Evolutionary conservation across 169 alveolate genomes (phyloP), one percentile per base, ranked within the genome.

Genomic region (Blepharisma undulans): DNA sequence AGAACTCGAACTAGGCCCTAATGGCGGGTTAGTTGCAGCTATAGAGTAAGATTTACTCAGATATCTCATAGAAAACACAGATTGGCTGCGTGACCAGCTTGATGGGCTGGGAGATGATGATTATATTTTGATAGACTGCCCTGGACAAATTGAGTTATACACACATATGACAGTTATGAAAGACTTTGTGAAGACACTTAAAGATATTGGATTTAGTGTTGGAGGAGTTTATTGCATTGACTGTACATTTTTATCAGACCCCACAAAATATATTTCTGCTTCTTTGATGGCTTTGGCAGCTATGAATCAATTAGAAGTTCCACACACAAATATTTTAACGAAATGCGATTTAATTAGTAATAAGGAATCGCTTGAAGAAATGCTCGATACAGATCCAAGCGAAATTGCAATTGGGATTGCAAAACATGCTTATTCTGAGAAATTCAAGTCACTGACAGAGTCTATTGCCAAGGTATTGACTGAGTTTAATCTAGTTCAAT

Each of bases 121-220:
- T 77, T 98, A 98, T 90, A 96, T 98, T 66, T 92, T 99, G 33
- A 97, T 99, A 93, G 99, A 99, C 91, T 98, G 99, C 66, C 99
- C 99, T 1, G 99, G 99, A 60, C 99, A 98, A 94, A 98, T 98
- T 27, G 99, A 99, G 93, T 93, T 99, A 88, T 99, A 98, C 94
- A 96, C 99, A 29, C 99, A 99, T 95, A 95, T 98, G 89, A 98
- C 98, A 87, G 96, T 98, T 72, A 98, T 99, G 98, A 96, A 97
- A 81, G 96, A 97, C 74, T 94, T 99, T 76, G 94, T 97, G 76
- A 94, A 96, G 85, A 93, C 97, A 48, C 92, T 98, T 5, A 91
- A 95, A 77, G 93, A 97, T 61, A 93, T 97, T 87, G 99, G 99
- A 48, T 98, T 98, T 89, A 96, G 97, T 89, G 90, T 98, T 71